These are phyloP conservation scores for Artemisia argyi DNA, from an alignment of 129 eudicot species.

Conservation along the genomic window DNA sequence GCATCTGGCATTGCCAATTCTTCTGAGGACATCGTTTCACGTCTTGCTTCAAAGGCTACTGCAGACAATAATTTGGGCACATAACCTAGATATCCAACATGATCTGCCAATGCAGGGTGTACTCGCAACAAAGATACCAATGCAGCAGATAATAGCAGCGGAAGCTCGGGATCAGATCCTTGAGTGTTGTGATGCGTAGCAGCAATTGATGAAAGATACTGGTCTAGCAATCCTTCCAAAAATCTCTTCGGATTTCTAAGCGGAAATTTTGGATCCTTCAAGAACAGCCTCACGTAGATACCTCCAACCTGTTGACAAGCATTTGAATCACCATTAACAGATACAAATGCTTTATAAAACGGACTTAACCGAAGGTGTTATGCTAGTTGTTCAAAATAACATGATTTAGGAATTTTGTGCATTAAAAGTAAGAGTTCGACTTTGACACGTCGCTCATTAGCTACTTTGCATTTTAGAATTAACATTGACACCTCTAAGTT, in stretches of 20 bases:
- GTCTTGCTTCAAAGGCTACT: constrained; percentile 87
- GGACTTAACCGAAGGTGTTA: too few species aligned
- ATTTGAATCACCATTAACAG: background rate
- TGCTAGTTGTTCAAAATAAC: too few species aligned
- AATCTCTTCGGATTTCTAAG: constrained; percentile 97
- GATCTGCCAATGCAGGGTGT: constrained; percentile 97
- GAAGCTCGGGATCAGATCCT: constrained; percentile 83
- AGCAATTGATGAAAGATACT: constrained; percentile 91
- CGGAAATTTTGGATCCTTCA: constrained; percentile 96
- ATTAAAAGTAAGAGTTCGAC: too few species aligned
- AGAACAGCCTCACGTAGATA: constrained; percentile 82
- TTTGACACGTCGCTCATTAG: too few species aligned
- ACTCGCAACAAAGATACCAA: constrained; percentile 90
- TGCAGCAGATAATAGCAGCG: constrained; percentile 91
- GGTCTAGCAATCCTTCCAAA: constrained; percentile 88
- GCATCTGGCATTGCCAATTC: constrained; percentile 43
- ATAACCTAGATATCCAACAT: constrained; percentile 92
- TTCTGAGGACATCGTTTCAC: constrained; percentile 77
- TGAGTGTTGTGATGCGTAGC: constrained; percentile 75
- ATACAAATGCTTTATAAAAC: too few species aligned
- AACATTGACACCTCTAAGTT: too few species aligned
- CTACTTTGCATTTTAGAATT: background rate
- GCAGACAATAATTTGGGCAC: constrained; percentile 95
- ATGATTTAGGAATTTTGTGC: too few species aligned
- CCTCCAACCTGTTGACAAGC: constrained; percentile 81